phyloP scores from a whole-genome alignment of 805 yeast genomes.

The Saccharomycopsis guyanensis region DNA sequence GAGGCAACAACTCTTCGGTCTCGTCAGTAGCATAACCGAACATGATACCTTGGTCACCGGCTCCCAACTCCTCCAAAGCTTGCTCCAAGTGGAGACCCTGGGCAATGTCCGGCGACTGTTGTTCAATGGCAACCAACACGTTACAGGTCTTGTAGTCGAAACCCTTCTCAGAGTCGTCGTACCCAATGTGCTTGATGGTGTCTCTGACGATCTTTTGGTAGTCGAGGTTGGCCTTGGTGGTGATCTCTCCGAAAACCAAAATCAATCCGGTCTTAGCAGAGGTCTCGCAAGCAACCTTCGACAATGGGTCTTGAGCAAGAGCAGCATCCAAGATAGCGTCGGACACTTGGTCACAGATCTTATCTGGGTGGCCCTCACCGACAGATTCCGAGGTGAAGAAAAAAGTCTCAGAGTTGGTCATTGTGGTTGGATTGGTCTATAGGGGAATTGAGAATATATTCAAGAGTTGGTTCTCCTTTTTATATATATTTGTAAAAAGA shows the following conservation, averaged over 20 bases:
- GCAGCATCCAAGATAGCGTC: slow-evolving; percentile 98
- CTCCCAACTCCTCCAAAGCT: slow-evolving; percentile 95
- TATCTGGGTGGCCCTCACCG: slow-evolving; percentile 93
- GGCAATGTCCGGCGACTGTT: slow-evolving; percentile 98
- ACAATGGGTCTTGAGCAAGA: slow-evolving; percentile 88
- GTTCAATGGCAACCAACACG: slow-evolving; percentile 97
- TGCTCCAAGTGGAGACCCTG: slow-evolving; percentile 97
- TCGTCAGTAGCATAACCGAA: slow-evolving; percentile 99
- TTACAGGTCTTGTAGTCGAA: slow-evolving; percentile 99
- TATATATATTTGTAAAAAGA: background rate
- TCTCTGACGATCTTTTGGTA: slow-evolving; percentile 97
- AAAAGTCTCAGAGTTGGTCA: slow-evolving; percentile 34
- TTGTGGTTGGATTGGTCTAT: too few relatives aligned
- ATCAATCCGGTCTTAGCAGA: slow-evolving; percentile 99
- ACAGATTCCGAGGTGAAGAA: slow-evolving; percentile 82
- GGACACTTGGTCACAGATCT: slow-evolving; percentile 97
- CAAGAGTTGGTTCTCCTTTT: too few relatives aligned
- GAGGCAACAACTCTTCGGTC: slow-evolving; percentile 95
- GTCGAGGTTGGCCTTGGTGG: slow-evolving; percentile 92
- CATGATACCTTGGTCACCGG: slow-evolving; percentile 99
- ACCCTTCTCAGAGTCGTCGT: slow-evolving; percentile 92
- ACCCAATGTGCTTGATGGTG: slow-evolving; percentile 97
- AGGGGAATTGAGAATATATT: too few relatives aligned
- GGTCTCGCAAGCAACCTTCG: slow-evolving; percentile 99
- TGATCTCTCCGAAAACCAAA: slow-evolving; percentile 98